Evolutionary conservation across 148 eudicot genomes (phyloP).

Genomic region (Tetragonia tetragonoides): DNA sequence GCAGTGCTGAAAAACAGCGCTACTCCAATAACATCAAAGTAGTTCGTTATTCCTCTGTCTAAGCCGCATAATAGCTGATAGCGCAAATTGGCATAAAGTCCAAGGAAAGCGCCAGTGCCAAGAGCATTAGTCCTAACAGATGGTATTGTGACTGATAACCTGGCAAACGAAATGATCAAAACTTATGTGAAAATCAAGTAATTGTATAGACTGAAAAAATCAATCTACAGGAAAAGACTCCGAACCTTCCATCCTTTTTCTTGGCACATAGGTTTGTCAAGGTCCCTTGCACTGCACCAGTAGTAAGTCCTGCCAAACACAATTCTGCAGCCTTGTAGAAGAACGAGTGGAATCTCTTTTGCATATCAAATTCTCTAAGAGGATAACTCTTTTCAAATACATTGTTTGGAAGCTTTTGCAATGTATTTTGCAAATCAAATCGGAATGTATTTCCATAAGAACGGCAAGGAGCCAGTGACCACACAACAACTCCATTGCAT

Average conservation of each 20-base stretch:
- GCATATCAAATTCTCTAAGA: slow-evolving; percentile 78
- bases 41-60: slow-evolving; percentile 60
- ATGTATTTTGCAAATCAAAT: slow-evolving; percentile 80
- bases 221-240: slow-evolving; percentile 1
- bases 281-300: slow-evolving; percentile 88
- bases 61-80: slow-evolving; percentile 84
- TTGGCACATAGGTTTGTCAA: slow-evolving; percentile 60
- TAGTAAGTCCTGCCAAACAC: slow-evolving; percentile 76
- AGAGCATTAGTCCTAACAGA: slow-evolving; percentile 77
- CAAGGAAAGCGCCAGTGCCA: slow-evolving; percentile 92
- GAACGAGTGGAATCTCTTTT: slow-evolving; percentile 85
- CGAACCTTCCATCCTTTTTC: slow-evolving; percentile 81
- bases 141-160: slow-evolving; percentile 81
- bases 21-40: slow-evolving; percentile 86
- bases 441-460: slow-evolving; percentile 91
- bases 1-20: slow-evolving; percentile 71
- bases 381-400: slow-evolving; percentile 88
- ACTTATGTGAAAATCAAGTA: background rate
- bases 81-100: slow-evolving; percentile 75
- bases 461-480: slow-evolving; percentile 98
- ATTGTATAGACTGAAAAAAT: background rate
- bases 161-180: slow-evolving; percentile 24
- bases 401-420: slow-evolving; percentile 94
- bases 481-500: slow-evolving; percentile 87
- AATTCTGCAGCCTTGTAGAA: slow-evolving; percentile 88